Evolutionary conservation across 2,329 filamentous ascomycete genomes (phyloP).

Genomic region (Arthrobotrys musiformis): DNA sequence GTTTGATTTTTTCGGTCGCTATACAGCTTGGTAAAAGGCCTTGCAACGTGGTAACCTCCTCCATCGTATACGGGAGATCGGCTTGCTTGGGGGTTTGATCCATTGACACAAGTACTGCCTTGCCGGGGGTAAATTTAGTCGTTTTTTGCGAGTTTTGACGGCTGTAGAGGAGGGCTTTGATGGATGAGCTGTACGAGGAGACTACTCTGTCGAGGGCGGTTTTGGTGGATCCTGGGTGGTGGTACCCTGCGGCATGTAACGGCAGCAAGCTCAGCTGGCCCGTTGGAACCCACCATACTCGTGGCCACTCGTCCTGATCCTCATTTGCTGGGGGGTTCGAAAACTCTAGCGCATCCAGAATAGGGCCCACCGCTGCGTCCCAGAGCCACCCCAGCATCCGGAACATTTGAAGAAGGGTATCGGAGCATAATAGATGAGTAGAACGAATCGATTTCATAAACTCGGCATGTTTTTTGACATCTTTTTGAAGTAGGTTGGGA

Average conservation of each 20-base stretch:
- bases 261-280: conserved; percentile 34
- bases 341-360: conserved; percentile 60
- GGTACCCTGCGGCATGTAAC: conserved; percentile 44
- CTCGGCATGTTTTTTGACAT: background rate
- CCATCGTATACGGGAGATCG: background rate
- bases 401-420: background rate
- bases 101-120: conserved; percentile 61
- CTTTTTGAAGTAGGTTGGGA: background rate
- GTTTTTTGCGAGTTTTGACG: conserved; percentile 40
- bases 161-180: conserved; percentile 61
- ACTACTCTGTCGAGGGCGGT: conserved; percentile 62
- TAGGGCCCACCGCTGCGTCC: conserved; percentile 58
- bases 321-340: conserved; percentile 1
- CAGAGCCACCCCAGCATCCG: conserved; percentile 61
- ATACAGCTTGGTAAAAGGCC: background rate
- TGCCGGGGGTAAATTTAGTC: background rate
- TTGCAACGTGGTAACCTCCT: conserved; percentile 15
- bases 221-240: conserved; percentile 51
- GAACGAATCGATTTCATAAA: background rate
- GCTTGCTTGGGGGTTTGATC: conserved; percentile 57
- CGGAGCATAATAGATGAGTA: background rate
- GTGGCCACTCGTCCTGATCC: conserved; percentile 13
- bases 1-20: background rate
- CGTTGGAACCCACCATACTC: conserved; percentile 52
- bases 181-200: conserved; percentile 63